phyloP scores from a whole-genome alignment of 1,284 basidiomycete genomes.

The Ceratobasidium sp. region DNA sequence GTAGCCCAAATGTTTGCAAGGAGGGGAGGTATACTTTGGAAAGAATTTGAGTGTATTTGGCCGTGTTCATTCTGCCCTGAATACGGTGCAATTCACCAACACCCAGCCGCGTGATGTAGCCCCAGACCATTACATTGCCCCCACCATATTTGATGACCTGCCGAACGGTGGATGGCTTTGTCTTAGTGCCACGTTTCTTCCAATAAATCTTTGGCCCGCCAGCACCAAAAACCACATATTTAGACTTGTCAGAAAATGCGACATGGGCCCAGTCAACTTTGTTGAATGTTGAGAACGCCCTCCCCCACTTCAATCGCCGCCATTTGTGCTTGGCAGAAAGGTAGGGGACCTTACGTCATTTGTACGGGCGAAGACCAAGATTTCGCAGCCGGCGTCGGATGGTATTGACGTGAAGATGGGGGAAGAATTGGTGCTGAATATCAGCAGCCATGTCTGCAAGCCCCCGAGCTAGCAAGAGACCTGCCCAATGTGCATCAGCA shows the following conservation, averaged over 20 bases:
- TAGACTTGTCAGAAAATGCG: slow-evolving; percentile 3
- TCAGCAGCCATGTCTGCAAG: slow-evolving; percentile 16
- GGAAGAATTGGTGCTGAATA: neutral
- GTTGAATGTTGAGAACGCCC: neutral
- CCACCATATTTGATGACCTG: slow-evolving; percentile 4
- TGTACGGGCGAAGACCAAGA: neutral
- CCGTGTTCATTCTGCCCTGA: neutral
- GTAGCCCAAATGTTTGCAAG: neutral
- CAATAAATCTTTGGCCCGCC: neutral
- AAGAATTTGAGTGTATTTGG: slow-evolving; percentile 19
- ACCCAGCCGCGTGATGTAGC: neutral
- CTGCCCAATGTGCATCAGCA: neutral
- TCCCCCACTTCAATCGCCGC: neutral
- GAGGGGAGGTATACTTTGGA: neutral
- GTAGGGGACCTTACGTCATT: neutral
- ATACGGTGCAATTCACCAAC: slow-evolving; percentile 16
- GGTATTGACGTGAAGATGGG: neutral
- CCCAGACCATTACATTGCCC: too few species aligned
- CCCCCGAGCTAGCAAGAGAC: slow-evolving; percentile 7
- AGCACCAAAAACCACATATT: slow-evolving; percentile 14
- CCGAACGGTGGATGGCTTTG: neutral
- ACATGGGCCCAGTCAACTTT: neutral
- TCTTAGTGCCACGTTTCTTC: neutral
- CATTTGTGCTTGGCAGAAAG: neutral
- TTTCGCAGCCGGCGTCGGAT: neutral